Evolutionary conservation across 148 eudicot genomes (phyloP).

Genomic region (Spergularia bocconei): DNA sequence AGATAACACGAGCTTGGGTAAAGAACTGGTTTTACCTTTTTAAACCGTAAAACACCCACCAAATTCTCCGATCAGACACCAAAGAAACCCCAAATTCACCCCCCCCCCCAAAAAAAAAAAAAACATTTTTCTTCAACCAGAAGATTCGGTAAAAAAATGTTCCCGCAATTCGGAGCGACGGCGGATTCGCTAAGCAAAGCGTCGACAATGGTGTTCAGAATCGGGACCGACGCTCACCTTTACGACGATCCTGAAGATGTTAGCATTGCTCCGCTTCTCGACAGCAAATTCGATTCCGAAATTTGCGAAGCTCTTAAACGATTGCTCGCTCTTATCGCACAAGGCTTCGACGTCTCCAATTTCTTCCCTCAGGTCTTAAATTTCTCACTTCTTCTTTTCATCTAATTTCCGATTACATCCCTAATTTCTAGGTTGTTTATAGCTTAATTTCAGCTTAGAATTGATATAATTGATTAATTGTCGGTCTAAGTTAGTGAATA

Average conservation of each 20-base stretch:
- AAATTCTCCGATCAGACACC: no score
- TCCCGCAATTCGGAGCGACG: conserved; percentile 74
- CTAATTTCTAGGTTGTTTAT: not conserved
- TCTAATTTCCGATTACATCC: not conserved
- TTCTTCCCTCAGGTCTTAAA: conserved; percentile 80
- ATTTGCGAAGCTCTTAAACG: conserved; percentile 97
- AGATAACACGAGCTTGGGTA: no score
- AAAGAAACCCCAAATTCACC: no score
- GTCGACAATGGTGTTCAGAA: conserved; percentile 82
- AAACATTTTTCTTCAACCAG: no score
- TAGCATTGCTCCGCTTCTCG: conserved; percentile 74
- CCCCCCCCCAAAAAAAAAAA: no score
- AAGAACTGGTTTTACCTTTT: no score
- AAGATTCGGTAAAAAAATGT: conserved; percentile 38
- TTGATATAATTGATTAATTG: not conserved
- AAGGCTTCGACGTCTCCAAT: conserved; percentile 88
- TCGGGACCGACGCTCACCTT: conserved; percentile 97
- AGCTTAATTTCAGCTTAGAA: not conserved
- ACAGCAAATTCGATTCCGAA: conserved; percentile 87
- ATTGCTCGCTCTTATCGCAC: conserved; percentile 93
- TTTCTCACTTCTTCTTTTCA: not conserved
- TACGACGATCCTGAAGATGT: conserved; percentile 99
- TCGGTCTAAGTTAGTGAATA: not conserved
- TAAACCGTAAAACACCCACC: no score
- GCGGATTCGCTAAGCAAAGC: conserved; percentile 87